phyloP scores from a whole-genome alignment of 176 grass and related monocot genomes.

The Musa beccarii region DNA sequence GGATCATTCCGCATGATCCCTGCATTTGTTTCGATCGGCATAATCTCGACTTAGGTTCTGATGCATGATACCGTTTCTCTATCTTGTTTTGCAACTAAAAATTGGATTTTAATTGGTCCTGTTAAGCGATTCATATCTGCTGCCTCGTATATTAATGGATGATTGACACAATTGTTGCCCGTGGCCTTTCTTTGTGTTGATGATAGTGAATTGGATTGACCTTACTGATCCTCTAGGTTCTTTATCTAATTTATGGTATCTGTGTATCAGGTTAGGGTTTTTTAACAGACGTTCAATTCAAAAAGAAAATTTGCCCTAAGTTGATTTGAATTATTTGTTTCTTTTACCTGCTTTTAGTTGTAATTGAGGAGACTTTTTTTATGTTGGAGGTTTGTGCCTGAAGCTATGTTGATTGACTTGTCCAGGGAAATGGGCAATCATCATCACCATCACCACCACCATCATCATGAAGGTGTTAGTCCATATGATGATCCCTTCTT shows the following conservation, averaged over 20 bases:
- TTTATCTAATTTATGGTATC: too few species aligned
- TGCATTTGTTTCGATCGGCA: not conserved
- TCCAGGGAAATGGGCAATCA: slow-evolving; percentile 3
- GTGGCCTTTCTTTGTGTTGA: not conserved
- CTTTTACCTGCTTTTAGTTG: not conserved
- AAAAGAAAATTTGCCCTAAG: not conserved
- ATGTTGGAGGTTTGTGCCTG: not conserved
- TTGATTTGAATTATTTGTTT: not conserved
- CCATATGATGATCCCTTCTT: slow-evolving; percentile 1
- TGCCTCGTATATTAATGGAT: not conserved
- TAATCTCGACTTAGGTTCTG: not conserved
- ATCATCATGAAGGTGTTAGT: not conserved
- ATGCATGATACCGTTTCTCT: not conserved
- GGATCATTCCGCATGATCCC: not conserved
- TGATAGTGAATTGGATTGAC: not conserved
- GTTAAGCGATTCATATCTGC: not conserved
- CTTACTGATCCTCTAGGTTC: too few species aligned
- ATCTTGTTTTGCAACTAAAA: not conserved
- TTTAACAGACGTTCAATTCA: not conserved
- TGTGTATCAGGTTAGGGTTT: not conserved
- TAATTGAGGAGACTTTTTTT: not conserved
- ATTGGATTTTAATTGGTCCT: not conserved
- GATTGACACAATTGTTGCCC: not conserved
- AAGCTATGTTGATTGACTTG: not conserved
- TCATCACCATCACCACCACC: slow-evolving; percentile 4